Base-by-base conservation (phyloP, 306 rosid species). In the Prunus mongolica region DNA sequence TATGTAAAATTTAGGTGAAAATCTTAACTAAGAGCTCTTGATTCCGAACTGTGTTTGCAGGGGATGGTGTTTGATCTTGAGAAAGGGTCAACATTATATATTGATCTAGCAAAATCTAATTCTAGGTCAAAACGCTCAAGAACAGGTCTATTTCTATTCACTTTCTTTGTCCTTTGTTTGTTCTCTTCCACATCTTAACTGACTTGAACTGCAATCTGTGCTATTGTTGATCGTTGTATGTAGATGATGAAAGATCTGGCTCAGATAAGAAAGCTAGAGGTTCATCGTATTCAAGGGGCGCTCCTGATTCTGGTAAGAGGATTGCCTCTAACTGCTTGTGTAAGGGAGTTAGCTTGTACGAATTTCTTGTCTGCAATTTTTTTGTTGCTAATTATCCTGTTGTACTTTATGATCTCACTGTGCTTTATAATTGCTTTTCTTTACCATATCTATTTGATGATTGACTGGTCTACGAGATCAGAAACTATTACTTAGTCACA, bases 1-100 rank as follows among this genome's bases (percentile, higher is more conserved):
- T 8, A 27, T 27, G 8, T 44, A 19, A 7, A 32, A 34, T 8
- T 12, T 65, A 9, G 65, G 32, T 16, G 32, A 47, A 2, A 19
- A 3, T 14, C 32, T 27, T 62, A 72, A 32, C 73, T 46, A 67
- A 27, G 45, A 18, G n/a, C 72, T 57, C 65, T 75, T 79, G 70
- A 65, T 64, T 75, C 44, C 68, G 24, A 73, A 51, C 66, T 50
- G 75, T 89, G 70, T 80, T 83, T 82, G 73, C 84, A 92, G 97
- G 99, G 99, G 58, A 85, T 95, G 97, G 89, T 95, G 51, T 95
- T 95, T 87, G 99, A 95, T 88, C 96, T 95, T 80, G 97, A 95
- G 80, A 89, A 88, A 86, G 96, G 88, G 51, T 92, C 99, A 27
- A 87, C 91, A 12, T 83, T 95, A 7, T 95, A 89, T 74, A 85